phyloP scores from a whole-genome alignment of 1,284 basidiomycete genomes.

The Termitomyces sp. region DNA sequence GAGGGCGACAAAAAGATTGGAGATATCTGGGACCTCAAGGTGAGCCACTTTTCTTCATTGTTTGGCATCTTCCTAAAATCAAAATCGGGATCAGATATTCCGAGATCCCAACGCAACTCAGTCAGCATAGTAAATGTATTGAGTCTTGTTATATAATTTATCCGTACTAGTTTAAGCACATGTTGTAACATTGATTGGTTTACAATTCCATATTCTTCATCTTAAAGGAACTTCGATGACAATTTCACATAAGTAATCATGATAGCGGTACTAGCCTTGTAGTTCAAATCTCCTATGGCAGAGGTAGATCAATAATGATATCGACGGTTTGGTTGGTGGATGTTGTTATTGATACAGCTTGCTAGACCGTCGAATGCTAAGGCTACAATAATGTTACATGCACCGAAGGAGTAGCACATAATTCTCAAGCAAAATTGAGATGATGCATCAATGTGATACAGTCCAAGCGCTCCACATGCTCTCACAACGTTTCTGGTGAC shows the following conservation, averaged over 20 bases:
- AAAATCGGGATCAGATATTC: constrained; percentile 46
- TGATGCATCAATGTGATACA: constrained; percentile 24
- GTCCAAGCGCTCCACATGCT: constrained; percentile 46
- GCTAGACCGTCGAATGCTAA: neutral
- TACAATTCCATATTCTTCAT: neutral
- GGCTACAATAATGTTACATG: neutral
- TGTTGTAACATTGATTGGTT: constrained; percentile 13
- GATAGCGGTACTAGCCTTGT: neutral
- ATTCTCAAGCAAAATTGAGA: neutral
- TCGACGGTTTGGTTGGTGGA: neutral
- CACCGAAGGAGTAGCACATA: neutral
- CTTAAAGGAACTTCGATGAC: neutral
- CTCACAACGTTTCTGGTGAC: constrained; percentile 46
- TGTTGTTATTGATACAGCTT: constrained; percentile 1
- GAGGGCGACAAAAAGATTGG: constrained; percentile 48
- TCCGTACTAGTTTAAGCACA: neutral
- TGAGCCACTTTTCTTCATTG: constrained; percentile 26
- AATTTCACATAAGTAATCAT: neutral
- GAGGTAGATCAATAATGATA: neutral
- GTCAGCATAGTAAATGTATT: constrained; percentile 35
- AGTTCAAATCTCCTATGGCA: neutral
- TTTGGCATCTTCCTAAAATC: neutral
- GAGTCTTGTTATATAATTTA: constrained; percentile 8
- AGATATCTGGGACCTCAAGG: constrained; percentile 75
- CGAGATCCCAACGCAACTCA: constrained; percentile 63